Evolutionary conservation across 257 asterid genomes (phyloP).

Genomic region (Nicotiana obtusifolia): DNA sequence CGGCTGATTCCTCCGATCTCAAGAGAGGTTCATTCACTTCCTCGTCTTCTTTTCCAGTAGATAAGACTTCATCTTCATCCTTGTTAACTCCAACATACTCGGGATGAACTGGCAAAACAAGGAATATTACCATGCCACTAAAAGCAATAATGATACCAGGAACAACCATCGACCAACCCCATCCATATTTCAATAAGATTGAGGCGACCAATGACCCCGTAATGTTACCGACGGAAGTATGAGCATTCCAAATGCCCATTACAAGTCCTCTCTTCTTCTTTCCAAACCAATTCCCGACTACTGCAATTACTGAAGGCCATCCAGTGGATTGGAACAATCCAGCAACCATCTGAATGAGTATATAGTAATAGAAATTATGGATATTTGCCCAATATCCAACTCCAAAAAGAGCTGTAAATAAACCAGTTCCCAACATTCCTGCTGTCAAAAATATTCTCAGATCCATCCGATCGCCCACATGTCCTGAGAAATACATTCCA

Average conservation of each 20-base stretch:
- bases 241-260: slow-evolving; percentile 98
- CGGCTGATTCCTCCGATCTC: slow-evolving; percentile 41
- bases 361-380: slow-evolving; percentile 64
- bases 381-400: slow-evolving; percentile 77
- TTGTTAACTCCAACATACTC: slow-evolving; percentile 40
- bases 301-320: slow-evolving; percentile 98
- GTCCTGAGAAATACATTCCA: slow-evolving; percentile 93
- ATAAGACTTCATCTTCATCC: slow-evolving; percentile 31
- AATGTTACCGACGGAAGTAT: slow-evolving; percentile 92
- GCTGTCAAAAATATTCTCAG: slow-evolving; percentile 65
- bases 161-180: slow-evolving; percentile 92
- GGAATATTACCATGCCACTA: slow-evolving; percentile 50
- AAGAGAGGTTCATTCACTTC: slow-evolving; percentile 52
- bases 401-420: slow-evolving; percentile 81
- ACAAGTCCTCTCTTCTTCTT: slow-evolving; percentile 93
- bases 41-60: slow-evolving; percentile 45
- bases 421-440: slow-evolving; percentile 96
- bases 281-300: slow-evolving; percentile 96
- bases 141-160: slow-evolving; percentile 70
- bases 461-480: slow-evolving; percentile 80
- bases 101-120: slow-evolving; percentile 72
- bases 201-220: slow-evolving; percentile 84
- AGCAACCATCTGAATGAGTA: slow-evolving; percentile 77
- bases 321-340: slow-evolving; percentile 96
- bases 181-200: slow-evolving; percentile 63